Base-by-base conservation (phyloP, 2,329 filamentous ascomycete genomes). In the Pseudogymnoascus sp. region DNA sequence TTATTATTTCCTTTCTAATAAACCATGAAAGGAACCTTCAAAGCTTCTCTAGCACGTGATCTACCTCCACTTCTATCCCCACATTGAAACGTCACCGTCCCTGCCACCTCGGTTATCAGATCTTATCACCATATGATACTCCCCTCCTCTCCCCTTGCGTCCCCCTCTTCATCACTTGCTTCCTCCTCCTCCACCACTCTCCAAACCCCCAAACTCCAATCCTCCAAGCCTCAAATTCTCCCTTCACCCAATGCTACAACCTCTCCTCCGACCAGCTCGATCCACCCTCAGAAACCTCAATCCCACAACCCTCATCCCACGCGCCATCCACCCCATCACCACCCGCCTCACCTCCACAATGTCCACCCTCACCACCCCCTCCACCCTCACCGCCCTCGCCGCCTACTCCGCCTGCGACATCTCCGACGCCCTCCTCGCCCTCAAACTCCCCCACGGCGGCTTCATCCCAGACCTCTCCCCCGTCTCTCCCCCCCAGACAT, bases 341-440 rank as follows among this genome's bases (percentile, higher is more conserved):
- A 16, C 59, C 33, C 33, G 14, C 59, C 11, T 61, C n/a, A 5
- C 24, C n/a, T 19, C 35, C 59, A 37, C 89, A 91, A n/a, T n/a
- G n/a, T n/a, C n/a, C n/a, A n/a, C n/a, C n/a, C n/a, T n/a, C n/a
- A n/a, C n/a, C n/a, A n/a, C n/a, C n/a, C n/a, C n/a, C n/a, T n/a
- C n/a, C n/a, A n/a, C n/a, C n/a, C n/a, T n/a, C n/a, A n/a, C n/a
- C n/a, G n/a, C n/a, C n/a, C n/a, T n/a, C n/a, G n/a, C n/a, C n/a
- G n/a, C n/a, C n/a, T n/a, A n/a, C n/a, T n/a, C n/a, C n/a, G n/a
- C n/a, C n/a, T n/a, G n/a, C n/a, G n/a, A n/a, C n/a, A n/a, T n/a
- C n/a, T n/a, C n/a, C n/a, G n/a, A n/a, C n/a, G n/a, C n/a, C n/a
- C n/a, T n/a, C n/a, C n/a, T n/a, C n/a, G n/a, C n/a, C n/a, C n/a